These are phyloP conservation scores for Acer negundo DNA, from an alignment of 345 rosid genomes.

Conservation along the genomic window DNA sequence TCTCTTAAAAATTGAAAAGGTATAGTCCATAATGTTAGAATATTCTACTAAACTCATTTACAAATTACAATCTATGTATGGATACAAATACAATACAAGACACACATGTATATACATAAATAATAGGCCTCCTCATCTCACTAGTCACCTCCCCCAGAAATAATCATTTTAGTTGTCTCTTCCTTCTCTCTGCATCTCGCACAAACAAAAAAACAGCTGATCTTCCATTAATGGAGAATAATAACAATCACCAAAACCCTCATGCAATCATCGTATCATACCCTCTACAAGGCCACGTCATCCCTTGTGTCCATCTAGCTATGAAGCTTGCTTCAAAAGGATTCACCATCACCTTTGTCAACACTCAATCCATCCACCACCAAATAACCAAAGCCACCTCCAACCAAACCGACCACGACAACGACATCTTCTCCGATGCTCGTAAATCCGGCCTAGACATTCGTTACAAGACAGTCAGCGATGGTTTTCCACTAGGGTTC, in stretches of 20 bases:
- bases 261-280: slow-evolving; percentile 65
- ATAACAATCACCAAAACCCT: slow-evolving; percentile 34
- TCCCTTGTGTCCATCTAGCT: slow-evolving; percentile 68
- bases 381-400: slow-evolving; percentile 45
- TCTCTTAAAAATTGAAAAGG: too few relatives aligned
- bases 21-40: too few relatives aligned
- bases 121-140: too few relatives aligned
- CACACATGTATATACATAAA: too few relatives aligned
- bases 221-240: slow-evolving; percentile 4
- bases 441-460: slow-evolving; percentile 70
- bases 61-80: too few relatives aligned
- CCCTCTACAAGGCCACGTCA: slow-evolving; percentile 86
- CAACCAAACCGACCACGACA: slow-evolving; percentile 16
- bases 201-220: too few relatives aligned
- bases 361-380: slow-evolving; percentile 63
- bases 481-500: slow-evolving; percentile 66
- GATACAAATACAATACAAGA: too few relatives aligned
- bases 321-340: slow-evolving; percentile 75
- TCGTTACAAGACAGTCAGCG: slow-evolving; percentile 66
- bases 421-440: slow-evolving; percentile 51
- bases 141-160: too few relatives aligned
- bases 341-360: slow-evolving; percentile 72
- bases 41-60: too few relatives aligned
- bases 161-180: too few relatives aligned
- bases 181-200: too few relatives aligned